These are phyloP conservation scores for Cardamine chenopodiifolia DNA, from an alignment of 345 rosid species.

Conservation along the genomic window DNA sequence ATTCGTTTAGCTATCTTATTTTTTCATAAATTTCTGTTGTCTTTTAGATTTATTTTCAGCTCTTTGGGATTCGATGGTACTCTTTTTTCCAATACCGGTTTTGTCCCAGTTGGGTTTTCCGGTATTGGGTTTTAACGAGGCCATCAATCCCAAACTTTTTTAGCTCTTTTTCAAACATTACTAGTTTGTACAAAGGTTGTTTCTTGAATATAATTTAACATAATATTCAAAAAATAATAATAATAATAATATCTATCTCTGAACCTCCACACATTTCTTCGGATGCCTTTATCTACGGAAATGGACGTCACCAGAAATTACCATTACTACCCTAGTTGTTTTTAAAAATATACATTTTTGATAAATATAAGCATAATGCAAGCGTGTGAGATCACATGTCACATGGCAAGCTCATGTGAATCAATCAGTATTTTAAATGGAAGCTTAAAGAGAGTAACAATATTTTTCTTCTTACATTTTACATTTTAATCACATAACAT, in stretches of 20 bases:
- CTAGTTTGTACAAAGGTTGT: too few relatives aligned
- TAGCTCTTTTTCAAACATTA: too few relatives aligned
- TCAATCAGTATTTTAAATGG: not conserved
- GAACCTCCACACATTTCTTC: constrained; percentile 11
- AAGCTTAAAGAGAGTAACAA: not conserved
- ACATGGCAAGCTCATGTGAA: not conserved
- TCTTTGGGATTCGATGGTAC: too few relatives aligned
- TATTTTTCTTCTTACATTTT: not conserved
- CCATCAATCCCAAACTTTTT: too few relatives aligned
- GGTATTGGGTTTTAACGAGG: too few relatives aligned
- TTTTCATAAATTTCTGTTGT: too few relatives aligned
- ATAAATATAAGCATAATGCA: not conserved
- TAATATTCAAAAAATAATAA: too few relatives aligned
- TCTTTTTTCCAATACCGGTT: too few relatives aligned
- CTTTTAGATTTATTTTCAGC: too few relatives aligned
- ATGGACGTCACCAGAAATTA: not conserved
- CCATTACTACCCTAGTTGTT: not conserved
- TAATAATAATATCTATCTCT: not conserved
- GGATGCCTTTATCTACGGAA: not conserved
- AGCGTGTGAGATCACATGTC: not conserved
- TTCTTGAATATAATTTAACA: too few relatives aligned
- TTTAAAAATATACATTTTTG: not conserved
- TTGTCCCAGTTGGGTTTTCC: too few relatives aligned
- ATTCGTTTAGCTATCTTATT: too few relatives aligned
- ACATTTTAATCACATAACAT: not conserved